These are phyloP conservation scores for Nicotiana sylvestris DNA, from an alignment of 257 asterid genomes.

Conservation along the genomic window DNA sequence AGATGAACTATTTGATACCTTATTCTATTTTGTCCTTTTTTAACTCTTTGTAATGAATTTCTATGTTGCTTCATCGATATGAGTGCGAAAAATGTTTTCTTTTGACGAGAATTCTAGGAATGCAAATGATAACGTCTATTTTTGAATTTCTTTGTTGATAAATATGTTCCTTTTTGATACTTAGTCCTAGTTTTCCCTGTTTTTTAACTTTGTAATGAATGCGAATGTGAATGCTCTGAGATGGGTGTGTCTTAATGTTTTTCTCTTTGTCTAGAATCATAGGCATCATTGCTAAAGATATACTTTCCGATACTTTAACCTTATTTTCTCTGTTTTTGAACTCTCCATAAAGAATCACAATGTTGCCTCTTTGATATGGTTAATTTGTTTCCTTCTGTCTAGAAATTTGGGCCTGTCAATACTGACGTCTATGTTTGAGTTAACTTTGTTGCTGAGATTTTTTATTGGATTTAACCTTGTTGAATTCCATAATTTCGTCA, in stretches of 20 bases:
- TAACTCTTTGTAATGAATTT: no score
- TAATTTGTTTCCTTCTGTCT: neutral
- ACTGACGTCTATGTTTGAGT: neutral
- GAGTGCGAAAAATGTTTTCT: neutral
- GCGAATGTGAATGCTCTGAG: neutral
- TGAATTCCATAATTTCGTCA: neutral
- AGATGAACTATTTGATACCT: no score
- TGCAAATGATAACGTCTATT: neutral
- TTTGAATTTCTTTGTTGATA: neutral
- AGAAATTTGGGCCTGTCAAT: neutral
- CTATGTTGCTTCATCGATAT: neutral
- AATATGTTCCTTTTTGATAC: neutral
- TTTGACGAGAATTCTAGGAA: neutral
- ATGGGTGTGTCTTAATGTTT: neutral
- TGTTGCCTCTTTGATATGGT: neutral
- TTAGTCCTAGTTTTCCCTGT: neutral
- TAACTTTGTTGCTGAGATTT: neutral
- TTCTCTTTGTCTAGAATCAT: no score
- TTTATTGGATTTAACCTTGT: neutral
- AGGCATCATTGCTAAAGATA: no score
- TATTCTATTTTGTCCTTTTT: no score
- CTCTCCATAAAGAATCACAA: neutral
- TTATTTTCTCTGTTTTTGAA: neutral
- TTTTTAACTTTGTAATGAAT: neutral
- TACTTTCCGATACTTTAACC: no score